phyloP scores from a whole-genome alignment of 169 alveolate genomes.

The Miamiensis avidus region DNA sequence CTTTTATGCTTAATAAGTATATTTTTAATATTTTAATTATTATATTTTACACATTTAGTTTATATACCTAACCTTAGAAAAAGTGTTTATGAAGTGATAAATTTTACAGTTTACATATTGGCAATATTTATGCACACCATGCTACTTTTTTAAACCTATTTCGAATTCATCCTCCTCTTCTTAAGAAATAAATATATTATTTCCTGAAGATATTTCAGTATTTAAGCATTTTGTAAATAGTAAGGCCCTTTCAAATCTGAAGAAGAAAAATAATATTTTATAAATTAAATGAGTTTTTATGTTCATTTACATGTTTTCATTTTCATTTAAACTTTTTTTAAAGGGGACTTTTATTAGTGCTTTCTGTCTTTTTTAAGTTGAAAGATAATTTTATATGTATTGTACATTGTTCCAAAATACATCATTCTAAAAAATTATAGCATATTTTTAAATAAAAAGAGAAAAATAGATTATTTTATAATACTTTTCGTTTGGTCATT shows the following conservation, averaged over 20 bases:
- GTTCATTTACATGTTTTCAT: too few species aligned
- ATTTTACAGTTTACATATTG: neutral
- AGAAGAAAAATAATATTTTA: too few species aligned
- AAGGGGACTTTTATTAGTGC: too few species aligned
- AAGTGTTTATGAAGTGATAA: neutral
- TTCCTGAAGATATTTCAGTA: neutral
- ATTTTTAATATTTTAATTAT: too few species aligned
- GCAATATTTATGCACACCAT: too few species aligned
- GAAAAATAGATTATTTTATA: neutral
- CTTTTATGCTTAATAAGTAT: neutral
- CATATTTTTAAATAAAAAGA: neutral
- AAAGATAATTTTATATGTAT: neutral
- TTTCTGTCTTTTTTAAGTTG: neutral
- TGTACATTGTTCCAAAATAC: neutral
- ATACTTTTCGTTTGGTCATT: neutral
- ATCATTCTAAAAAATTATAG: neutral
- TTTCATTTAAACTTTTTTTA: neutral
- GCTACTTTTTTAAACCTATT: too few species aligned
- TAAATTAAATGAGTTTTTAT: too few species aligned
- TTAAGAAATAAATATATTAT: too few species aligned
- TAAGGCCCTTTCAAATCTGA: too few species aligned
- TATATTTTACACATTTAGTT: neutral
- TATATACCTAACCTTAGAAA: too few species aligned
- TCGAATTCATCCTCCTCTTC: neutral
- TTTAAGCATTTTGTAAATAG: too few species aligned